phyloP scores from a whole-genome alignment of 208 protist species.

The Eutreptiella sp. region DNA sequence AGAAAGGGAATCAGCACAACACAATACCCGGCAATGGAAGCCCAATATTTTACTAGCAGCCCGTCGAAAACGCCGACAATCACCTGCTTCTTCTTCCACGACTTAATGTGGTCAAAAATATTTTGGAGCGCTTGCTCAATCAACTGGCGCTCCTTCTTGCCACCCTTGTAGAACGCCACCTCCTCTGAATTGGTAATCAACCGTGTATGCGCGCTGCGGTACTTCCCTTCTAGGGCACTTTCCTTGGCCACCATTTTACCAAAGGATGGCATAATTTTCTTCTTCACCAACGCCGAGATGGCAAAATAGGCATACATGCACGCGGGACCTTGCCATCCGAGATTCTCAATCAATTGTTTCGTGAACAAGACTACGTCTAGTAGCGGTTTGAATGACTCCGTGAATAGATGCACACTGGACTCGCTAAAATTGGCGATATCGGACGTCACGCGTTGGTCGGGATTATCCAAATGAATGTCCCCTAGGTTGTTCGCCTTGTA shows the following conservation, averaged over 20 bases:
- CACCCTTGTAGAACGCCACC: slow-evolving; percentile 37
- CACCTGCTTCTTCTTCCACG: neutral
- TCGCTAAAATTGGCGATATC: slow-evolving; percentile 34
- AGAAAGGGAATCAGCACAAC: no score
- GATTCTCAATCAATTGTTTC: slow-evolving; percentile 9
- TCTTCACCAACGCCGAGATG: slow-evolving; percentile 11
- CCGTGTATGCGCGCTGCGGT: slow-evolving; percentile 24
- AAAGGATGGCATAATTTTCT: slow-evolving; percentile 22
- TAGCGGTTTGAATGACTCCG: slow-evolving; percentile 33
- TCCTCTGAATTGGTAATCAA: slow-evolving; percentile 29
- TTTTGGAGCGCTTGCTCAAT: slow-evolving; percentile 20
- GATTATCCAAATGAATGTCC: slow-evolving; percentile 25
- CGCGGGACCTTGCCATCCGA: slow-evolving; percentile 7
- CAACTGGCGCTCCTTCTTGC: neutral
- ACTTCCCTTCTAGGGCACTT: slow-evolving; percentile 26
- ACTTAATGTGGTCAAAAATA: slow-evolving; percentile 4
- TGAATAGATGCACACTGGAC: slow-evolving; percentile 29
- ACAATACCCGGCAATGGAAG: no score
- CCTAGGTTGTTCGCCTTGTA: slow-evolving; percentile 32
- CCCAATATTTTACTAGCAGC: no score
- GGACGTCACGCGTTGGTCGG: slow-evolving; percentile 34
- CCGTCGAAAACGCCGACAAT: no score
- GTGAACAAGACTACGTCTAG: slow-evolving; percentile 38
- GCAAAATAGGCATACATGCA: slow-evolving; percentile 4
- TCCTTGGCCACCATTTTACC: slow-evolving; percentile 7